Evolutionary conservation across 495 filamentous ascomycete species (phyloP).

Genomic region (Aspergillus wentii): DNA sequence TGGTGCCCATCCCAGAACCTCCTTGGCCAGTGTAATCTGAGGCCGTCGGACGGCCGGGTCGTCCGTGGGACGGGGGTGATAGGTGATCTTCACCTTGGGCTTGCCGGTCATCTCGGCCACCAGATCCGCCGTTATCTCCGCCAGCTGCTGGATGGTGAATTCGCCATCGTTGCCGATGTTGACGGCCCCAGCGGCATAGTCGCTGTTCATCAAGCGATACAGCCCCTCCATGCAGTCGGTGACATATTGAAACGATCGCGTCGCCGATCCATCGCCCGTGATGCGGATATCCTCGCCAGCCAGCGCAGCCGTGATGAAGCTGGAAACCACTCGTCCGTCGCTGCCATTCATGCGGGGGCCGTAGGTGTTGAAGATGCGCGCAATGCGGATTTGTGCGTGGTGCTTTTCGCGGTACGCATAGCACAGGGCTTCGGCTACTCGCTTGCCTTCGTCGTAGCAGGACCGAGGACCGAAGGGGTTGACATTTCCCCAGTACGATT

Average conservation of each 20-base stretch:
- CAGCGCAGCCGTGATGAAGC: conserved; percentile 11
- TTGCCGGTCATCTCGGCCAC: conserved; percentile 4
- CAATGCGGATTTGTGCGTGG: conserved; percentile 9
- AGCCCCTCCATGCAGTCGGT: conserved; percentile 15
- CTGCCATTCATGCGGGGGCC: conserved; percentile 10
- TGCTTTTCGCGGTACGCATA: conserved; percentile 12
- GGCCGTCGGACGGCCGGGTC: conserved; percentile 8
- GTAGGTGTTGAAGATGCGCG: conserved; percentile 19
- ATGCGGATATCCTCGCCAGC: conserved; percentile 4
- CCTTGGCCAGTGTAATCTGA: conserved; percentile 10
- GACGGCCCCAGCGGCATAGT: conserved; percentile 6
- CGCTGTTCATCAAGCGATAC: conserved; percentile 13
- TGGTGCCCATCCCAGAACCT: conserved; percentile 8
- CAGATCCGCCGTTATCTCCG: conserved; percentile 8
- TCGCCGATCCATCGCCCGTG: conserved; percentile 14
- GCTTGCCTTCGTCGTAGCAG: conserved; percentile 19
- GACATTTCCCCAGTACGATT: conserved; percentile 17
- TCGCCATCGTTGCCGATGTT: conserved; percentile 20
- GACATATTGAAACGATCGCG: conserved; percentile 16
- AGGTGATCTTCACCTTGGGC: conserved; percentile 4
- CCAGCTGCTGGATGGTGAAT: conserved; percentile 10
- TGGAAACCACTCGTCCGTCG: conserved; percentile 16
- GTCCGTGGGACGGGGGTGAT: conserved; percentile 6
- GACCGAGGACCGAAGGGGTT: conserved; percentile 15
- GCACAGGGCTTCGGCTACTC: conserved; percentile 14